phyloP scores from a whole-genome alignment of 805 yeast species.

The Lipomyces sp. region DNA sequence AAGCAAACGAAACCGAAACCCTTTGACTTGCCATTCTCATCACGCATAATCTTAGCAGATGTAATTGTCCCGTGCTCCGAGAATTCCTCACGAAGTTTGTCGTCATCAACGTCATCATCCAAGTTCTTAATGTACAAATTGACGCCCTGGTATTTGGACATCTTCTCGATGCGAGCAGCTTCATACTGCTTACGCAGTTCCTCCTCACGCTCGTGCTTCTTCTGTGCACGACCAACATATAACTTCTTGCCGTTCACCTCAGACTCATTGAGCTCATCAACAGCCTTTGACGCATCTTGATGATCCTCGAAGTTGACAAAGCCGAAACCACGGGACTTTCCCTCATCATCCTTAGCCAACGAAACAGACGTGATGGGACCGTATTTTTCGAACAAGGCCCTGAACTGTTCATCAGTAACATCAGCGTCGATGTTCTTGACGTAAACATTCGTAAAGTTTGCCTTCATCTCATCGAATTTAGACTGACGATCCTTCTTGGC shows the following conservation, averaged over 20 bases:
- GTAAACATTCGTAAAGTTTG: constrained; percentile 94
- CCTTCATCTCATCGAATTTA: constrained; percentile 85
- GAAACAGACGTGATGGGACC: constrained; percentile 86
- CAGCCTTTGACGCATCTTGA: constrained; percentile 87
- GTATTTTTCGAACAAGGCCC: constrained; percentile 67
- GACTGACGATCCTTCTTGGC: constrained; percentile 93
- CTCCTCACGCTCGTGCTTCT: constrained; percentile 96
- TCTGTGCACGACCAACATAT: constrained; percentile 98
- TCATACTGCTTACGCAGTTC: constrained; percentile 95
- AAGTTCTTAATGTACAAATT: constrained; percentile 96
- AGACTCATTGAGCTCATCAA: constrained; percentile 84
- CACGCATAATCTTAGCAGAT: constrained; percentile 94
- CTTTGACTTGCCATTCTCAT: constrained; percentile 91
- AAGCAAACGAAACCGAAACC: constrained; percentile 99
- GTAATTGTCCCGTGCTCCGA: constrained; percentile 92
- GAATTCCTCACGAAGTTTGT: constrained; percentile 87
- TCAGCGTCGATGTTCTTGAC: constrained; percentile 85
- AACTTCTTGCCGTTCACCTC: constrained; percentile 85
- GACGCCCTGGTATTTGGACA: constrained; percentile 95
- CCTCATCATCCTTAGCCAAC: constrained; percentile 79
- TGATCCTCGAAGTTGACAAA: constrained; percentile 90
- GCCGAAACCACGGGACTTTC: constrained; percentile 94
- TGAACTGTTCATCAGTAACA: constrained; percentile 58
- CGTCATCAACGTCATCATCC: constrained; percentile 92
- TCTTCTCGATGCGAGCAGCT: constrained; percentile 85